Evolutionary conservation across 1,139 yeast species (phyloP).

Genomic region (Scheffersomyces titani): DNA sequence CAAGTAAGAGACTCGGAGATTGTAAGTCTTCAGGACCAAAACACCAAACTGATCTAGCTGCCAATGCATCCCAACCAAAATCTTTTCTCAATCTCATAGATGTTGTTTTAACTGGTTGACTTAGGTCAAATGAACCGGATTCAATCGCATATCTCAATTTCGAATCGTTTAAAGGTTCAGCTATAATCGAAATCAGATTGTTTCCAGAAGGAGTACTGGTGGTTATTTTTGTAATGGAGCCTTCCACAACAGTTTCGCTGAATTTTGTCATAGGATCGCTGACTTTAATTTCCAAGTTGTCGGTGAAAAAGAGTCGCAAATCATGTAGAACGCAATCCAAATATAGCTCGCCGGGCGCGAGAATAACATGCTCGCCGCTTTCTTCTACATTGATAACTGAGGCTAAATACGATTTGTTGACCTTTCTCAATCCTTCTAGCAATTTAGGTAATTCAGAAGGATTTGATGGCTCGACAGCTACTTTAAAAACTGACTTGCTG

Average conservation of each 20-base stretch:
- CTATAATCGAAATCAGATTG: constrained; percentile 66
- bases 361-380: constrained; percentile 80
- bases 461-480: constrained; percentile 78
- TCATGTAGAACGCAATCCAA: constrained; percentile 85
- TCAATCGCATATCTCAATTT: constrained; percentile 60
- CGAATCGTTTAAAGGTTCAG: constrained; percentile 67
- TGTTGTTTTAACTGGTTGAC: constrained; percentile 41
- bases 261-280: constrained; percentile 85
- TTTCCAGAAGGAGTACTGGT: constrained; percentile 57
- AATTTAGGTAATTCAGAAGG: constrained; percentile 81
- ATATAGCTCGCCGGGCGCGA: constrained; percentile 87
- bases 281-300: constrained; percentile 70
- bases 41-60: constrained; percentile 81
- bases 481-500: constrained; percentile 65
- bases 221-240: constrained; percentile 67
- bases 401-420: constrained; percentile 67
- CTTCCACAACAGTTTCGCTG: constrained; percentile 71
- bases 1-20: constrained; percentile 60
- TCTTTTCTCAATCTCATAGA: constrained; percentile 57
- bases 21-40: constrained; percentile 65
- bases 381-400: constrained; percentile 74
- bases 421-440: constrained; percentile 63
- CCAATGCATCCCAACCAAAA: constrained; percentile 81
- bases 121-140: constrained; percentile 42
- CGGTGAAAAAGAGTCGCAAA: constrained; percentile 58